Percentiles rank a stretch among this genome's conserved stretches.
These are phyloP conservation scores for Dendrocalamus sinicus DNA, from an alignment of 176 grass and related monocot genomes.

Conservation along the genomic window DNA sequence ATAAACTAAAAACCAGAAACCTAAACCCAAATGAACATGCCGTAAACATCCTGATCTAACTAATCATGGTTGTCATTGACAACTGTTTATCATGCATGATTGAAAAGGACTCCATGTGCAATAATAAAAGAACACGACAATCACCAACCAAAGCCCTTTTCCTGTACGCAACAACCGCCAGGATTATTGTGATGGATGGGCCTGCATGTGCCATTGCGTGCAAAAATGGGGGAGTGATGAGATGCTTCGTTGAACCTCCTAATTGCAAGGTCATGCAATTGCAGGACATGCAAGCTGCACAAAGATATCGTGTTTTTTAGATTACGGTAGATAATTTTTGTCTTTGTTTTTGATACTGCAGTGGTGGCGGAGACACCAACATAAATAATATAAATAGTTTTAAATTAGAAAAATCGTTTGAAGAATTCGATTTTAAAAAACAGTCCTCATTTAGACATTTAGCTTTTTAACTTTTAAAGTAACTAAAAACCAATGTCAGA, in stretches of 20 bases:
- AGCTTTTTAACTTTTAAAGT: too few species aligned
- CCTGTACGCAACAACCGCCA: constrained; percentile 1
- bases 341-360: too few species aligned
- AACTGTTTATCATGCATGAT: background rate
- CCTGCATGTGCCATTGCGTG: background rate
- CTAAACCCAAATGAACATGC: too few species aligned
- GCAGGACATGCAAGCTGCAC: background rate
- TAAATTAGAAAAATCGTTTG: too few species aligned
- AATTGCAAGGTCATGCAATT: background rate
- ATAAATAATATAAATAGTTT: accelerated
- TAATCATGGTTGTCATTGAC: background rate
- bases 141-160: background rate
- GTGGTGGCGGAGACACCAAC: too few species aligned
- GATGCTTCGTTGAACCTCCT: background rate
- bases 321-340: too few species aligned
- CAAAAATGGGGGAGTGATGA: background rate
- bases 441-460: too few species aligned
- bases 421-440: too few species aligned
- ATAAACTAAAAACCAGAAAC: too few species aligned
- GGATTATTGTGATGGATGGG: constrained; percentile 20
- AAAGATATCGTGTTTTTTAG: too few species aligned
- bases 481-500: too few species aligned
- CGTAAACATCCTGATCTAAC: background rate
- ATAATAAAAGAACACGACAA: background rate
- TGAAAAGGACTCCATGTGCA: background rate